phyloP scores from a whole-genome alignment of 202 grass and related monocot genomes.

The Thinopyrum obtusiflorum region DNA sequence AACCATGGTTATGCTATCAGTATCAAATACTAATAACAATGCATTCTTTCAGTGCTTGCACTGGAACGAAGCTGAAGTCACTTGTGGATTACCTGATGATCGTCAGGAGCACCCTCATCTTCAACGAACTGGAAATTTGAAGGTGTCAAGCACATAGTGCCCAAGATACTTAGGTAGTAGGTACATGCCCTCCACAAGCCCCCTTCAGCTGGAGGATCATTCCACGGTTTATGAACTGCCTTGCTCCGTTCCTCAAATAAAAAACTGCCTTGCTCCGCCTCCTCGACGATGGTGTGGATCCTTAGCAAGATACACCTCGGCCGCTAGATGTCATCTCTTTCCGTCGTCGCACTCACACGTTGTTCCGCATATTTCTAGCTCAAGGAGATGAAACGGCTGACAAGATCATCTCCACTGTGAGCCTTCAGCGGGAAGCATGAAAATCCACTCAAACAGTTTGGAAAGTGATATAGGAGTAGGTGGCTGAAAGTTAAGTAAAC shows the following conservation, averaged over 20 bases:
- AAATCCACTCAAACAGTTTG: not conserved
- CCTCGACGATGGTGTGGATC: no score
- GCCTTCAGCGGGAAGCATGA: not conserved
- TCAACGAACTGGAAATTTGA: not conserved
- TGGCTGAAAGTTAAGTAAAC: not conserved
- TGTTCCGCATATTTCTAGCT: not conserved
- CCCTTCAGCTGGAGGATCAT: no score
- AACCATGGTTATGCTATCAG: not conserved
- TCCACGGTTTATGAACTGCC: no score
- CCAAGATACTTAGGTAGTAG: no score
- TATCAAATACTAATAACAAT: not conserved
- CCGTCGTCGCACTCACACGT: no score
- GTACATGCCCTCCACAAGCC: no score
- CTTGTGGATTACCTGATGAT: not conserved
- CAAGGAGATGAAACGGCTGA: slow-evolving; percentile 1
- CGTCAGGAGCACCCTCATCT: not conserved
- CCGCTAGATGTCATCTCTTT: no score
- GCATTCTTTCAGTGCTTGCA: not conserved
- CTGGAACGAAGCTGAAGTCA: not conserved
- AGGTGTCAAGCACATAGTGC: not conserved
- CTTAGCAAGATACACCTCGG: no score
- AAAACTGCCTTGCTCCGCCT: no score
- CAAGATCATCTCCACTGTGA: not conserved
- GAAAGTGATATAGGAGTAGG: not conserved
- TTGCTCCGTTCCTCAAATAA: no score